Percentiles rank a stretch among this genome's conserved stretches.
Conservation (phyloP, 2,329 filamentous ascomycete genomes). For the Colletotrichum limetticola region DNA sequence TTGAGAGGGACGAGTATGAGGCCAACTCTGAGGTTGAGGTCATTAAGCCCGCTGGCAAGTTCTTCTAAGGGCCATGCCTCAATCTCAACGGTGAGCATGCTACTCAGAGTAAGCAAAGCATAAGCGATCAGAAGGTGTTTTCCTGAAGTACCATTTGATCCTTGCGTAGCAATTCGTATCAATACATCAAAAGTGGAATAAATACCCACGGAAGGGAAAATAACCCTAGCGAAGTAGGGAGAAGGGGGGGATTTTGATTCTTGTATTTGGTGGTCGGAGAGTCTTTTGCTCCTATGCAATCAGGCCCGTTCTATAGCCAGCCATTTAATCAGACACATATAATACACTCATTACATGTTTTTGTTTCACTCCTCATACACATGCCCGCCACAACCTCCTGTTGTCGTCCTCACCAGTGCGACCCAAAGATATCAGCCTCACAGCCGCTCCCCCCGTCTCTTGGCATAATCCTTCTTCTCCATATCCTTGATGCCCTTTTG, state of each 20-base stretch:
- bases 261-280: constrained; percentile 14
- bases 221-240: too few relatives aligned
- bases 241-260: constrained; percentile 8
- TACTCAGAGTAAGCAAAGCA: neutral
- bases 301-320: constrained; percentile 22
- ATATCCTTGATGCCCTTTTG: constrained; percentile 48
- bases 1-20: constrained; percentile 41
- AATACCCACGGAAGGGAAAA: neutral
- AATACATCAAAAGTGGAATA: neutral
- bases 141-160: too few relatives aligned
- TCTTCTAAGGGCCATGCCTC: constrained; percentile 54
- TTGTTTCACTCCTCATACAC: constrained; percentile 32
- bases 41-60: constrained; percentile 59
- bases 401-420: too few relatives aligned
- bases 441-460: constrained; percentile 15
- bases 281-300: constrained; percentile 17
- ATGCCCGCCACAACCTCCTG: neutral
- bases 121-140: too few relatives aligned
- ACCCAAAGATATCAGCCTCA: neutral
- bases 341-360: constrained; percentile 37
- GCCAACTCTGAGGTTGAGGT: constrained; percentile 46
- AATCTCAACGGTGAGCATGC: neutral
- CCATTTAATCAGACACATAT: constrained; percentile 28
- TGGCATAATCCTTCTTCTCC: constrained; percentile 37
- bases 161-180: too few relatives aligned